These are phyloP conservation scores for Aspergillus sparsus DNA, from an alignment of 495 filamentous ascomycete species.

Conservation along the genomic window DNA sequence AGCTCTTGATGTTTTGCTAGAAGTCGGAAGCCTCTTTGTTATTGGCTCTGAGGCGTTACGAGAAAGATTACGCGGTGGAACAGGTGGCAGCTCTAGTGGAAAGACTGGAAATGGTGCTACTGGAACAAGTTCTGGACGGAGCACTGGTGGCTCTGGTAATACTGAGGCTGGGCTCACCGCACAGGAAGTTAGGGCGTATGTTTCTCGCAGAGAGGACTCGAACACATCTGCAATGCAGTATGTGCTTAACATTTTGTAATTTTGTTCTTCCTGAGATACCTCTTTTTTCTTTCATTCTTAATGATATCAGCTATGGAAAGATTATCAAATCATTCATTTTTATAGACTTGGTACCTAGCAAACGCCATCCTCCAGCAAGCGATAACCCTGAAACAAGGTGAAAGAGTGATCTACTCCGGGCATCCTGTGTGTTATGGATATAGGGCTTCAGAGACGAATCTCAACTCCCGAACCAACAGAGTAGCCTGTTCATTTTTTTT, in stretches of 20 bases:
- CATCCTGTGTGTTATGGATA: too few relatives aligned
- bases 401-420: too few relatives aligned
- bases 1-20: constrained; percentile 79
- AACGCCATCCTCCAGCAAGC: too few relatives aligned
- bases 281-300: not conserved
- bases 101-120: constrained; percentile 24
- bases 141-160: constrained; percentile 30
- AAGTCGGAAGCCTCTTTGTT: constrained; percentile 96
- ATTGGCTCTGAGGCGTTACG: constrained; percentile 86
- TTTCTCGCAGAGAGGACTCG: constrained; percentile 78
- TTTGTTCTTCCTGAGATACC: not conserved
- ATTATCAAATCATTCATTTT: too few relatives aligned
- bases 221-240: constrained; percentile 78
- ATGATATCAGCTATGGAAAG: too few relatives aligned
- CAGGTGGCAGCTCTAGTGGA: constrained; percentile 32
- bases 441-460: too few relatives aligned
- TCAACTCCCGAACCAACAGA: too few relatives aligned
- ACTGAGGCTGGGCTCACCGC: constrained; percentile 57
- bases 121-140: constrained; percentile 26
- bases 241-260: constrained; percentile 62
- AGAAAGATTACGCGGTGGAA: constrained; percentile 67
- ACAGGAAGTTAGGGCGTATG: constrained; percentile 78
- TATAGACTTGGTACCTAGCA: too few relatives aligned
- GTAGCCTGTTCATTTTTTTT: too few relatives aligned
- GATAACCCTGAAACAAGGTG: too few relatives aligned